A percentile compares a stretch with the other conserved stretches of the same genome.
phyloP scores from a whole-genome alignment of 805 yeast species.

The Kurtzmaniella fragi region DNA sequence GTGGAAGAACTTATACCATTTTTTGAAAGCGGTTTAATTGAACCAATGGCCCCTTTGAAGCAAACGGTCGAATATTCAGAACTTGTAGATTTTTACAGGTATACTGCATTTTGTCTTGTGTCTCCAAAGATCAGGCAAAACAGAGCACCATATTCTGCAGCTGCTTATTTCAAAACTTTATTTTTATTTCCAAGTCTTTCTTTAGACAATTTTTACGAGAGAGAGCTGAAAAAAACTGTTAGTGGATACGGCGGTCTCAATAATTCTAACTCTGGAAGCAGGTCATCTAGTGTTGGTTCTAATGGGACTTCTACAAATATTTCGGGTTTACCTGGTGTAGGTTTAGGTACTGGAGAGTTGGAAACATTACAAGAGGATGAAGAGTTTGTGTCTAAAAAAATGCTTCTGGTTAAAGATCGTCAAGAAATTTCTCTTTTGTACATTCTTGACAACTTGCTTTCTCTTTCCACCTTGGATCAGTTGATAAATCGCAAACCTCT shows the following conservation, averaged over 20 bases:
- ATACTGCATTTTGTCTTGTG: slow-evolving; percentile 22
- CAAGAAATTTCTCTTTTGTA: slow-evolving; percentile 28
- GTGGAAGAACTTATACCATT: slow-evolving; percentile 1
- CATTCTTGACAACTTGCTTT: slow-evolving; percentile 18
- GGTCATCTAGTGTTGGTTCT: too few species aligned
- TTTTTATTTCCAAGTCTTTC: slow-evolving; percentile 18
- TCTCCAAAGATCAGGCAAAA: slow-evolving; percentile 3
- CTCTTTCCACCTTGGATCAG: slow-evolving; percentile 12
- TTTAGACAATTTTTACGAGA: slow-evolving; percentile 3
- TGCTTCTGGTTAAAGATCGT: slow-evolving; percentile 11
- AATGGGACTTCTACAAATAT: too few species aligned
- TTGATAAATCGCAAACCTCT: slow-evolving; percentile 10
- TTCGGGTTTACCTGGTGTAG: too few species aligned
- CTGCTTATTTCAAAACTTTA: slow-evolving; percentile 19
- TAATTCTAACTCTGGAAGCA: too few species aligned
- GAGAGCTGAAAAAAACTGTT: too few species aligned
- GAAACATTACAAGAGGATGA: not conserved
- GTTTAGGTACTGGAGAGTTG: too few species aligned
- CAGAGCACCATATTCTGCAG: slow-evolving; percentile 12
- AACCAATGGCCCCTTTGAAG: slow-evolving; percentile 18
- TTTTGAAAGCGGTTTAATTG: slow-evolving; percentile 5
- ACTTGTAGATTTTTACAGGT: slow-evolving; percentile 21
- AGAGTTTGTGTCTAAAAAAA: not conserved
- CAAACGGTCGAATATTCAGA: slow-evolving; percentile 7
- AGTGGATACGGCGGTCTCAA: too few species aligned